Evolutionary conservation across 345 rosid genomes (phyloP).

Genomic region (Salix brachista): DNA sequence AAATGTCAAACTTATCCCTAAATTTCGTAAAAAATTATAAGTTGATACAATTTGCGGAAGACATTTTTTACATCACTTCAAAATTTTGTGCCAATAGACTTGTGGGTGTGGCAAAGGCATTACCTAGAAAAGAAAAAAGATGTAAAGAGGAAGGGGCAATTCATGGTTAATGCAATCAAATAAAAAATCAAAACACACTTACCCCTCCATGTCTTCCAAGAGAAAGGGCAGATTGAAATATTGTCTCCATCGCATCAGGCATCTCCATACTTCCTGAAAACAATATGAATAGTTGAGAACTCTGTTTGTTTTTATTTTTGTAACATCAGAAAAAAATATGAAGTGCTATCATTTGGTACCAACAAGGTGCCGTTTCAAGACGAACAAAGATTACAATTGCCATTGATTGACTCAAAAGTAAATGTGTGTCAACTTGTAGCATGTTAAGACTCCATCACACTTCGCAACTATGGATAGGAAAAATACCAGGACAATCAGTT

Average conservation of each 20-base stretch:
- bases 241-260: conserved; percentile 98
- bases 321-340: not conserved
- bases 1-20: not conserved
- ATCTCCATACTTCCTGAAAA: conserved; percentile 62
- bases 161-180: not conserved
- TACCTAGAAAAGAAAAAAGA: not conserved
- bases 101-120: not conserved
- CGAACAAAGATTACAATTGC: not conserved
- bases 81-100: not conserved
- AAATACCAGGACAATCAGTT: not conserved
- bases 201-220: conserved; percentile 80
- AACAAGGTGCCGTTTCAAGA: not conserved
- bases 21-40: not conserved
- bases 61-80: not conserved
- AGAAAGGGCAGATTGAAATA: conserved; percentile 84
- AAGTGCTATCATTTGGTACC: not conserved
- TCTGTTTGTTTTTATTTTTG: not conserved
- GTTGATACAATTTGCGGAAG: not conserved
- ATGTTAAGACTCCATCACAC: not conserved
- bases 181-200: conserved; percentile 29
- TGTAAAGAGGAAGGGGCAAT: not conserved
- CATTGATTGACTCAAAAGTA: not conserved
- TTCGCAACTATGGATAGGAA: not conserved
- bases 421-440: not conserved
- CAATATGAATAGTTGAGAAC: not conserved